These are phyloP conservation scores for Paraphoma sp. DNA, from an alignment of 2,329 filamentous ascomycete genomes.

Conservation along the genomic window DNA sequence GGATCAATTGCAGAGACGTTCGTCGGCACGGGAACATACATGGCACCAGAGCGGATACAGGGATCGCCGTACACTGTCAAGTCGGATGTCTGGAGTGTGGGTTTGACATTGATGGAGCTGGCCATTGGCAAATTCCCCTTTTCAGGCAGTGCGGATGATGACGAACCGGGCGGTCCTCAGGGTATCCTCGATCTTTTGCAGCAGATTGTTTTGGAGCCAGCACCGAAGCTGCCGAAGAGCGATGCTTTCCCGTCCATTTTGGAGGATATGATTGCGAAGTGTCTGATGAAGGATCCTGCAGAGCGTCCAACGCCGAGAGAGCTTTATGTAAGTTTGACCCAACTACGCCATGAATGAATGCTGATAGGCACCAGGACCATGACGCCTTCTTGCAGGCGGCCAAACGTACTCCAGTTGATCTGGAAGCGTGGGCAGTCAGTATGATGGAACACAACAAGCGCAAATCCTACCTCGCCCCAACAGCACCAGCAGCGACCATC, in stretches of 20 bases:
- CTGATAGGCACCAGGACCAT: slow-evolving; percentile 69
- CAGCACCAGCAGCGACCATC: slow-evolving; percentile 70
- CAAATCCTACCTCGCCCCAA: slow-evolving; percentile 87
- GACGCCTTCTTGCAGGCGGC: slow-evolving; percentile 96
- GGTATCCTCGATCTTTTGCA: slow-evolving; percentile 95
- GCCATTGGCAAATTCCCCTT: slow-evolving; percentile 98
- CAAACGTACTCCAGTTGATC: slow-evolving; percentile 92
- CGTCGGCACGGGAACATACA: slow-evolving; percentile 97
- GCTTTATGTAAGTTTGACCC: slow-evolving; percentile 74
- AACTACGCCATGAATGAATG: neutral
- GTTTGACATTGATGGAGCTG: slow-evolving; percentile 92
- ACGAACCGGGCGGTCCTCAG: slow-evolving; percentile 75
- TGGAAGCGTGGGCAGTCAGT: slow-evolving; percentile 90
- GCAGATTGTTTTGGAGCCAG: slow-evolving; percentile 96
- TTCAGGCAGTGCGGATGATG: slow-evolving; percentile 77
- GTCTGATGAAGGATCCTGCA: slow-evolving; percentile 86
- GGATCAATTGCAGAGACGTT: slow-evolving; percentile 99
- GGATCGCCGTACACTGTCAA: slow-evolving; percentile 97
- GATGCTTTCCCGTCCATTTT: slow-evolving; percentile 95
- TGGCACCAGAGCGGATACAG: slow-evolving; percentile 98
- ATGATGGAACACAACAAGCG: slow-evolving; percentile 96
- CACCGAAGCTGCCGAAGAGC: slow-evolving; percentile 91
- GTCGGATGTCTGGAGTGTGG: slow-evolving; percentile 98
- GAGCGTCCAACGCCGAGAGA: slow-evolving; percentile 91
- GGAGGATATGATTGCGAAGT: slow-evolving; percentile 97